These are phyloP conservation scores for Uncinocarpus reesii DNA, from an alignment of 2,329 filamentous ascomycete genomes.

Conservation along the genomic window DNA sequence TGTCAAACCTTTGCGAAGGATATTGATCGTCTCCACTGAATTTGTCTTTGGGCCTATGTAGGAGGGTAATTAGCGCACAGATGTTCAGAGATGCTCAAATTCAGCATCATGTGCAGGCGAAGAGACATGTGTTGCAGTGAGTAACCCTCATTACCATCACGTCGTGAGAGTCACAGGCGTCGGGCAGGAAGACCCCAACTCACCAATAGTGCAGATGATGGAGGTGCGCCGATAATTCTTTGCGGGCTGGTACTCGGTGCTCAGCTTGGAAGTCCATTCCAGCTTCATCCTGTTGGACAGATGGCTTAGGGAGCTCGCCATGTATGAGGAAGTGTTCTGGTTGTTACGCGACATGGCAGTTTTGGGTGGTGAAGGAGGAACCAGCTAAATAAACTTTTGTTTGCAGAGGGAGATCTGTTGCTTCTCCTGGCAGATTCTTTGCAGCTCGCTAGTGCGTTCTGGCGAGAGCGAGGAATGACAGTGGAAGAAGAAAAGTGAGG, in stretches of 20 bases:
- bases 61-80: neutral
- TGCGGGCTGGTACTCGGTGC: slow-evolving; percentile 77
- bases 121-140: too few species aligned
- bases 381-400: slow-evolving; percentile 6
- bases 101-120: too few species aligned
- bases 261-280: slow-evolving; percentile 65
- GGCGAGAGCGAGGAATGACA: neutral
- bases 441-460: neutral
- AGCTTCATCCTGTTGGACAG: slow-evolving; percentile 64
- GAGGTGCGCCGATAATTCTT: slow-evolving; percentile 92
- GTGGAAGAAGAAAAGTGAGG: slow-evolving; percentile 9
- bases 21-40: slow-evolving; percentile 92
- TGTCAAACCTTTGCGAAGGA: slow-evolving; percentile 58
- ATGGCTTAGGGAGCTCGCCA: slow-evolving; percentile 73
- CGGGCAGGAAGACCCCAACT: slow-evolving; percentile 33
- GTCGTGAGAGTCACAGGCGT: too few species aligned
- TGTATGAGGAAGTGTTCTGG: slow-evolving; percentile 23
- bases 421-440: neutral
- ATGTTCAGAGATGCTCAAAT: too few species aligned
- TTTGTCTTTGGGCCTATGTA: slow-evolving; percentile 82
- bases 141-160: too few species aligned
- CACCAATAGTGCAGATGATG: slow-evolving; percentile 96
- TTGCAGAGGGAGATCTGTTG: neutral
- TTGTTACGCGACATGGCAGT: slow-evolving; percentile 3
- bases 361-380: neutral